phyloP scores from a whole-genome alignment of 805 yeast genomes.

The Lipomyces yamanashiensis region DNA sequence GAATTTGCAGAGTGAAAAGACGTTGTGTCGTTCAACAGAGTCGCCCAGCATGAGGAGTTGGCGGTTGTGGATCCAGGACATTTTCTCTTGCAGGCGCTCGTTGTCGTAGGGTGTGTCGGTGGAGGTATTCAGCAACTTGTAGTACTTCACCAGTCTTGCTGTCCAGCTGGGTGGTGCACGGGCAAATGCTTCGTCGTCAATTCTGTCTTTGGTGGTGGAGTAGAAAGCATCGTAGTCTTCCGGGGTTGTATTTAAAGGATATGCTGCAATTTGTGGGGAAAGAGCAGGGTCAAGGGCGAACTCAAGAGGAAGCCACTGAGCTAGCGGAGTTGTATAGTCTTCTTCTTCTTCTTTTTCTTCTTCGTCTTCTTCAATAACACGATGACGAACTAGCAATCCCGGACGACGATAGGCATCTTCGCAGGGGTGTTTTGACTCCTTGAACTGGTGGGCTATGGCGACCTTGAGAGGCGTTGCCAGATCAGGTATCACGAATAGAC shows the following conservation, averaged over 20 bases:
- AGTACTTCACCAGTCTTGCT: neutral
- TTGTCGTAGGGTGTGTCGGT: neutral
- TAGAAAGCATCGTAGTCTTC: conserved; percentile 6
- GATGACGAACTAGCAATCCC: neutral
- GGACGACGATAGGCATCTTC: neutral
- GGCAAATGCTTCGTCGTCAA: neutral
- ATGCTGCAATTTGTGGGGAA: neutral
- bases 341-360: neutral
- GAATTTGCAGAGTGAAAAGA: conserved; percentile 21
- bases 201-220: neutral
- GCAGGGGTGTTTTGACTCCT: neutral
- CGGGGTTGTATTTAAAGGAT: neutral
- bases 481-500: too few species aligned
- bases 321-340: neutral
- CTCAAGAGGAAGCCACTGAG: conserved; percentile 2
- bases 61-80: conserved; percentile 19
- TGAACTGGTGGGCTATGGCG: too few species aligned
- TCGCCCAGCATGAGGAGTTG: conserved; percentile 30
- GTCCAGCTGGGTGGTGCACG: conserved; percentile 13
- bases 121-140: neutral
- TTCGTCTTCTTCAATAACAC: too few species aligned
- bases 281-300: conserved; percentile 2
- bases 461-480: too few species aligned
- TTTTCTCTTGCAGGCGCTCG: neutral
- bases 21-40: conserved; percentile 30